Percentiles rank a stretch among this genome's conserved stretches.
phyloP scores from a whole-genome alignment of 176 grass and related monocot species.

The Zizania latifolia region DNA sequence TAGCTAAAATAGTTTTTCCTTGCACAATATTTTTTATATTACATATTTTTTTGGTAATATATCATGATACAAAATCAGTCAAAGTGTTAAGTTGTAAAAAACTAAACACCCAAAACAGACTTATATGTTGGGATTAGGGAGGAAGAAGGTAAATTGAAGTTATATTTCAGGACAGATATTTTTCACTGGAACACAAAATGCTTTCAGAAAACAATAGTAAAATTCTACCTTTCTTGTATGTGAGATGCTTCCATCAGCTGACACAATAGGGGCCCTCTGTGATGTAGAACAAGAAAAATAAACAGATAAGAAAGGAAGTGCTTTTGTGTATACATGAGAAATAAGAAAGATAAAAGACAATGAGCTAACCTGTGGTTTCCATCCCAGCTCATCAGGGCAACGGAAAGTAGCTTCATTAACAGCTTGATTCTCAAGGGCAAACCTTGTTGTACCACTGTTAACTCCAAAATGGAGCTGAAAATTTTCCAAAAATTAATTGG shows the following conservation, averaged over 20 bases:
- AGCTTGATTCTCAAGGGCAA: conserved; percentile 72
- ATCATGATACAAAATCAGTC: neutral
- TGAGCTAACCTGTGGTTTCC: conserved; percentile 72
- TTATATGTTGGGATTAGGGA: neutral
- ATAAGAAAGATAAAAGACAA: conserved; percentile 7
- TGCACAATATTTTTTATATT: neutral
- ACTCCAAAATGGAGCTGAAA: conserved; percentile 80
- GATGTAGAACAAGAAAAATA: neutral
- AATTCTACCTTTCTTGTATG: conserved; percentile 48
- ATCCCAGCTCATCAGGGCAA: conserved; percentile 81
- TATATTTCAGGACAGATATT: neutral
- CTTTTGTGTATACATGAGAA: neutral
- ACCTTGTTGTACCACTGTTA: conserved; percentile 68
- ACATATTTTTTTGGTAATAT: neutral
- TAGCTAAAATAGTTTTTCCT: neutral
- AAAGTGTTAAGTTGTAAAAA: neutral
- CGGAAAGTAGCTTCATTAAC: conserved; percentile 76
- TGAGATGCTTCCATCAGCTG: conserved; percentile 63
- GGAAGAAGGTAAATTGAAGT: neutral
- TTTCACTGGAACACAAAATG: neutral
- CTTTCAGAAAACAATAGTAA: neutral
- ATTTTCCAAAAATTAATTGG: neutral
- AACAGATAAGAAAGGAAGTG: neutral
- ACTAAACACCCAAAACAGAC: neutral
- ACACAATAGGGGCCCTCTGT: conserved; percentile 58